Base-by-base conservation (phyloP, 371 early-diverging fungal genomes). In the Blakeslea trispora region DNA sequence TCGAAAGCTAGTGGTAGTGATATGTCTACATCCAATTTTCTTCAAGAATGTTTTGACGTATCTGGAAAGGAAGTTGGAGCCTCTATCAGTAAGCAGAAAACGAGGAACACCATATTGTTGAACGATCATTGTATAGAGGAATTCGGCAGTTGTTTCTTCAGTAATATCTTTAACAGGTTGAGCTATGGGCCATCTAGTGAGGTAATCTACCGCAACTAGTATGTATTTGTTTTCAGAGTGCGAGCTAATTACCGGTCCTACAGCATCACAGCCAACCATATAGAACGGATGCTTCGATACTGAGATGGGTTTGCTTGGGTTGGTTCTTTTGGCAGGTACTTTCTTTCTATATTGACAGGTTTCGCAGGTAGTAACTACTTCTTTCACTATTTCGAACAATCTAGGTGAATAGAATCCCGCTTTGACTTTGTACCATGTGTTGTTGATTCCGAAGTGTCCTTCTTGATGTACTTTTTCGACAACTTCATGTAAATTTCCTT, bases 371-470 rank as follows among this genome's bases (percentile, higher is more conserved):
- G 44, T 23, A 3, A 66, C 59, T 0, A 46, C n/a, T 19, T 39
- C 21, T 0, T 48, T 41, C 1, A 66, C 53, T 3, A 13, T 3
- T 15, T 50, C 50, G 46, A 37, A 56, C 6, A 63, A 24, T 1
- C 18, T n/a, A 0, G 14, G 18, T 7, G 39, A 56, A 35, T 11
- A 10, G 24, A 55, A 56, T 0, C 31, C 6, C 1, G 18, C 10
- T 14, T 51, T 39, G 1, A 53, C 28, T 35, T 31, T 44, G 4
- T 45, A 28, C 59, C 63, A 59, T 18, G 69, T 69, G 34, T 61
- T 58, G 28, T 48, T 50, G 2, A 64, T 34, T 4, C 64, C 69
- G 28, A 58, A 41, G 34, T 69, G 69, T 0, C 69, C 62, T 56
- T 69, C 69, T 13, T 22, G 37, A 46, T 69, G 64, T 4, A 69